Percentiles rank a stretch among this genome's conserved stretches.
Conservation (phyloP, 2,329 filamentous ascomycete genomes). For the Cordyceps cicadae region DNA sequence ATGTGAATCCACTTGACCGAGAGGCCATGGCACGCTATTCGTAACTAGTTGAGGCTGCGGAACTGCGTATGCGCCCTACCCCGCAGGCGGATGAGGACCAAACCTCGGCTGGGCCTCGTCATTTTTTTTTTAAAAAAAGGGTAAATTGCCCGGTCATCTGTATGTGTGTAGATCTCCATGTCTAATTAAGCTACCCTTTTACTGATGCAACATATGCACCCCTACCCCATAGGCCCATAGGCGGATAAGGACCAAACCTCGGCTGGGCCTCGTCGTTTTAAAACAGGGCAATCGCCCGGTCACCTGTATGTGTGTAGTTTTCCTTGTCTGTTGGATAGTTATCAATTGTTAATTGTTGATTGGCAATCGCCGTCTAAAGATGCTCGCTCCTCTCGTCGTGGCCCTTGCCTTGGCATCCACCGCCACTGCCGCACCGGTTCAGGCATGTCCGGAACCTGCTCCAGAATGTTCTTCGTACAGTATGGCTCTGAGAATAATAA, state of each 20-base stretch:
- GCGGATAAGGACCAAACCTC: not conserved
- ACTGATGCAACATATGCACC: no score
- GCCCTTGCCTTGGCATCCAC: not conserved
- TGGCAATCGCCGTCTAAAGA: not conserved
- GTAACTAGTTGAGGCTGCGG: not conserved
- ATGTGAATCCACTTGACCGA: not conserved
- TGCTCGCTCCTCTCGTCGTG: not conserved
- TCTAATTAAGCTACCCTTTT: no score
- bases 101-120: not conserved
- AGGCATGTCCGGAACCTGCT: not conserved
- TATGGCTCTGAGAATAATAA: no score
- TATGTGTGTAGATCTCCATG: not conserved
- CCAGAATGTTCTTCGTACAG: constrained; percentile 8
- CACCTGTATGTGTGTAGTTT: not conserved
- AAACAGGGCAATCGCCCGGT: not conserved
- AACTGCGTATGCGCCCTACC: not conserved
- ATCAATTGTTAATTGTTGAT: no score
- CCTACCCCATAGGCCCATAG: no score
- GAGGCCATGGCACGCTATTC: not conserved
- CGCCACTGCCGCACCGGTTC: not conserved
- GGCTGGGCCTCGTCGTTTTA: not conserved
- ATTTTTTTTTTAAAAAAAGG: not conserved
- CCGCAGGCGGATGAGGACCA: not conserved
- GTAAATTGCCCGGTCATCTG: not conserved
- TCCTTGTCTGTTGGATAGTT: not conserved